Evolutionary conservation across 2,329 filamentous ascomycete species (phyloP).

Genomic region (Delphinella strobiligena): DNA sequence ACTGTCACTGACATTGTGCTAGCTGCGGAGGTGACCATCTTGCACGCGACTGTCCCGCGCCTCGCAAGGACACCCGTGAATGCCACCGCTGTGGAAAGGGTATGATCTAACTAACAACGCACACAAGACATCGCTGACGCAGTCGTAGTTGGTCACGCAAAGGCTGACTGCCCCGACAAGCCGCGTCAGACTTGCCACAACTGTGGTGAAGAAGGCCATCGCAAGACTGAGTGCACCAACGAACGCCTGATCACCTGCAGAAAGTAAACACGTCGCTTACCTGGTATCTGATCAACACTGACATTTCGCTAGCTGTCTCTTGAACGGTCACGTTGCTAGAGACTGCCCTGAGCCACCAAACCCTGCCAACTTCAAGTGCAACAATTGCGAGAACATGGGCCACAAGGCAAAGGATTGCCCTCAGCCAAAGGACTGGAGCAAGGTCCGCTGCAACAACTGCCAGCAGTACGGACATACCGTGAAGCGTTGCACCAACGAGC

Average conservation of each 20-base stretch:
- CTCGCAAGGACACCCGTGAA: slow-evolving; percentile 3
- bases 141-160: slow-evolving; percentile 1
- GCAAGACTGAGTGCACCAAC: slow-evolving; percentile 13
- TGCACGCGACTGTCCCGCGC: neutral
- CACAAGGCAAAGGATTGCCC: slow-evolving; percentile 42
- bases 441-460: slow-evolving; percentile 33
- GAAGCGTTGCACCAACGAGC: neutral
- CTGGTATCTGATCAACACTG: neutral
- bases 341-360: slow-evolving; percentile 1
- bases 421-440: slow-evolving; percentile 38
- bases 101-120: neutral
- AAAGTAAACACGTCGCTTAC: neutral
- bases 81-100: slow-evolving; percentile 37
- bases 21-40: slow-evolving; percentile 5
- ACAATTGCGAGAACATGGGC: neutral
- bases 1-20: too few species aligned
- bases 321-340: neutral
- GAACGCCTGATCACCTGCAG: neutral
- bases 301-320: neutral
- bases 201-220: slow-evolving; percentile 35
- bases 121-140: neutral
- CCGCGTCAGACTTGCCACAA: slow-evolving; percentile 29
- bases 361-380: slow-evolving; percentile 1
- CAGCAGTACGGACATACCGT: slow-evolving; percentile 11
- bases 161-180: slow-evolving; percentile 5